Evolutionary conservation across 2,329 filamentous ascomycete species (phyloP), one percentile per base, ranked within the genome.

Genomic region (Fusarium virguliforme): DNA sequence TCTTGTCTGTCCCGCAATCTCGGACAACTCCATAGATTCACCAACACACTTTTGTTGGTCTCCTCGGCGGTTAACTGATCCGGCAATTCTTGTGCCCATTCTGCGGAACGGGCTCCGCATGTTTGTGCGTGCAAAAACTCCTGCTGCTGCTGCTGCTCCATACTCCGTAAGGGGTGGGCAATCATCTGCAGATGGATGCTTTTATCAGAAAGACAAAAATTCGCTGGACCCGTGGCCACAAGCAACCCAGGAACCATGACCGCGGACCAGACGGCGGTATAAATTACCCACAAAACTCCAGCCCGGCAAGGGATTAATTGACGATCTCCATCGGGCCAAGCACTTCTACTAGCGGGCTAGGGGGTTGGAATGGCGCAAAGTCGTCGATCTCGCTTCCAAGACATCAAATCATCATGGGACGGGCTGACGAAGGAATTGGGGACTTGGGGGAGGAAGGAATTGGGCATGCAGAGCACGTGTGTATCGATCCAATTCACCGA

Each of bases 301-400:
- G 60, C 53, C 61, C 43, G 34, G 62, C 67, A 74, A 48, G 72
- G 68, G 18, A 64, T 62, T 57, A 61, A 67, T 66, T 64, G 62
- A 62, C 73, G 59, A 67, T 70, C 67, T 67, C 70, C 65, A 70
- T 73, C 62, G 37, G 56, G 46, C 69, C 67, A 71, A 65, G 51
- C 64, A 60, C 61, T 60, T 71, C 40, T 22, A 64, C 64, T 71
- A 74, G 46, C 43, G 59, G 55, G 50, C 41, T 65, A 64, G 43
- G 43, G 65, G 67, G 60, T 46, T 55, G 62, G 62, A 73, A 64
- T 64, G 58, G 41, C 51, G 55, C 41, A 35, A 59, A 70, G 30
- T 30, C 26, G 26, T 63, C 59, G 69, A 58, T 43, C 60, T 51
- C 46, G 51, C 35, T 51, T 62, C 26, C 32, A 51, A 32, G 35